These are phyloP conservation scores for Neurospora sp. DNA, from an alignment of 495 filamentous ascomycete genomes.

Conservation along the genomic window DNA sequence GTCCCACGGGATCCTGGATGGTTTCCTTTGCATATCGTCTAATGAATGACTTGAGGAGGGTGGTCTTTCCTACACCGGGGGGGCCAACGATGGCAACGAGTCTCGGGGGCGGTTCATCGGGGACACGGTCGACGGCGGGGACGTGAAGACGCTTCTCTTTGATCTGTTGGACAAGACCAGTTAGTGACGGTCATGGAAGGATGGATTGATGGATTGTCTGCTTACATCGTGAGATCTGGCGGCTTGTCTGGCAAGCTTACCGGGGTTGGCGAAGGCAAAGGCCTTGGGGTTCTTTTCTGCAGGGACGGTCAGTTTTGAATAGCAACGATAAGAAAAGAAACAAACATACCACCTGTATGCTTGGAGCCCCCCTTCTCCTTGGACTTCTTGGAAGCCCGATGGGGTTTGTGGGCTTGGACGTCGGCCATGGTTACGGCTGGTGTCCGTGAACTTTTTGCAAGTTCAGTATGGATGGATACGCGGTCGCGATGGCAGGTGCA, in stretches of 20 bases:
- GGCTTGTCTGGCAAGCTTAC: constrained; percentile 72
- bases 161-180: constrained; percentile 41
- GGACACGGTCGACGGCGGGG: constrained; percentile 85
- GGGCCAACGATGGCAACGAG: constrained; percentile 90
- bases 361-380: constrained; percentile 86
- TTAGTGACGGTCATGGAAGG: background rate
- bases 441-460: background rate
- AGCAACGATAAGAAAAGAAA: too few species aligned
- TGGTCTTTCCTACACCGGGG: constrained; percentile 61
- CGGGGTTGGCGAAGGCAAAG: constrained; percentile 77
- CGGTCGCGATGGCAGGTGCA: background rate
- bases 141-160: constrained; percentile 95
- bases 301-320: background rate
- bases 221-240: constrained; percentile 85
- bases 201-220: background rate
- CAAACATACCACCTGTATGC: constrained; percentile 18
- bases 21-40: constrained; percentile 93
- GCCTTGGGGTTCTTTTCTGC: constrained; percentile 81
- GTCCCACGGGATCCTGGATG: constrained; percentile 77
- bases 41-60: constrained; percentile 81
- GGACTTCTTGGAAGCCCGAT: constrained; percentile 71
- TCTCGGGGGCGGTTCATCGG: constrained; percentile 89
- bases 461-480: background rate
- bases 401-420: constrained; percentile 73
- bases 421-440: constrained; percentile 47